phyloP scores from a whole-genome alignment of 352 stramenopile genomes.

The Globisporangium sylvaticum region DNA sequence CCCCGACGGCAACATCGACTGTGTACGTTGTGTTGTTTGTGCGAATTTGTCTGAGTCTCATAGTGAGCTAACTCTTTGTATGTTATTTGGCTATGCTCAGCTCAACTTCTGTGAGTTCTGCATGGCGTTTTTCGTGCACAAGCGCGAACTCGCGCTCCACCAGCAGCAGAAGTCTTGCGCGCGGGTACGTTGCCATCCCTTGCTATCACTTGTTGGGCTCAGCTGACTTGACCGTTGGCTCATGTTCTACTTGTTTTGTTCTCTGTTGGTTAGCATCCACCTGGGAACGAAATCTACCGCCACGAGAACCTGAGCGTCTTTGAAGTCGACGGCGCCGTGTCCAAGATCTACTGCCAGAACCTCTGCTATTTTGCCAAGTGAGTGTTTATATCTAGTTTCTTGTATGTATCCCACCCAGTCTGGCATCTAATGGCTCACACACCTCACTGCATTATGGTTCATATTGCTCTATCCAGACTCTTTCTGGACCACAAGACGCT shows the following conservation, averaged over 20 bases:
- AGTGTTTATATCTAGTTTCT: conserved; percentile 8
- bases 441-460: background rate
- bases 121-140: conserved; percentile 85
- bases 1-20: conserved; percentile 78
- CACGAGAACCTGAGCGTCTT: conserved; percentile 95
- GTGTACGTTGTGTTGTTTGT: conserved; percentile 34
- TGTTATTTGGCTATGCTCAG: conserved; percentile 20
- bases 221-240: background rate
- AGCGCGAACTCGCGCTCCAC: conserved; percentile 62
- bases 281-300: conserved; percentile 91
- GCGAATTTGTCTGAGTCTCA: background rate
- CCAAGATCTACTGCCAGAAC: conserved; percentile 98
- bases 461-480: conserved; percentile 39
- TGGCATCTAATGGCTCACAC: background rate
- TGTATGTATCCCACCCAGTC: background rate
- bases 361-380: conserved; percentile 98
- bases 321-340: conserved; percentile 94
- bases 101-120: conserved; percentile 90
- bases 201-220: background rate
- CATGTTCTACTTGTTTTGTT: background rate
- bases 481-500: conserved; percentile 99
- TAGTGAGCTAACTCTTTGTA: background rate
- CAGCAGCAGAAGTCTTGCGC: conserved; percentile 63
- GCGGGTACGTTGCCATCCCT: conserved; percentile 29
- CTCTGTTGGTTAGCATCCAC: conserved; percentile 47